Base-by-base conservation (phyloP, 2,329 filamentous ascomycete genomes). In the Ophiosphaerella herpotricha region DNA sequence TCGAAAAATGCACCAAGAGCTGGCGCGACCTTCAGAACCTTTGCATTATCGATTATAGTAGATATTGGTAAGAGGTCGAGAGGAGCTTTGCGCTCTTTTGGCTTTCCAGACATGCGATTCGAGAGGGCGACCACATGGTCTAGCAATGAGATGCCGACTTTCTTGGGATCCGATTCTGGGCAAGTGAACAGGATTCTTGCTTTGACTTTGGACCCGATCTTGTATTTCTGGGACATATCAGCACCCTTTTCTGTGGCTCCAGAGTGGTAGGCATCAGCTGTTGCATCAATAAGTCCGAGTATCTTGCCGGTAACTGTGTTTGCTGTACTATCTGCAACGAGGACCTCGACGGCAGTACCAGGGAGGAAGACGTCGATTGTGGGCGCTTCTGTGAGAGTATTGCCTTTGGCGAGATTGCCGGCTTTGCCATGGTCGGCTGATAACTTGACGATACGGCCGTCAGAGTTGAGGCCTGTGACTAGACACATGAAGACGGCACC, bases 361-460 rank as follows among this genome's bases (percentile, higher is more conserved):
- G 95, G 94, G 6, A 97, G 81, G 74, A 96, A 96, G 6, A 89
- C 84, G 70, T 92, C 91, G 67, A 99, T 89, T 0, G 90, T 95
- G 7, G 91, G 91, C 0, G 92, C 92, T 35, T 89, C 86, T 26
- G 80, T 82, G 3, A 96, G 80, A 49, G 81, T 83, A 66, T 85
- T 84, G 39, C 85, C 74, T 63, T 85, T 85, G 64, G 84, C 85
- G 40, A 84, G 71, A 61, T 85, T 89, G 31, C 85, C 88, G 14
- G 90, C 77, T 62, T 87, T 89, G 56, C 83, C 82, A 36, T 84
- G 78, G 61, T 91, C 84, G 16, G 90, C 85, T 2, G 90, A 92
- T 21, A 99, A 82, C 74, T 97, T 96, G 23, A 91, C 82, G 31
- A 96, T 89, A 68, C 91, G 94, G 57, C 90, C 88, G 63, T 88